These are phyloP conservation scores for Prunus armeniaca DNA, from an alignment of 306 rosid species.

Conservation along the genomic window DNA sequence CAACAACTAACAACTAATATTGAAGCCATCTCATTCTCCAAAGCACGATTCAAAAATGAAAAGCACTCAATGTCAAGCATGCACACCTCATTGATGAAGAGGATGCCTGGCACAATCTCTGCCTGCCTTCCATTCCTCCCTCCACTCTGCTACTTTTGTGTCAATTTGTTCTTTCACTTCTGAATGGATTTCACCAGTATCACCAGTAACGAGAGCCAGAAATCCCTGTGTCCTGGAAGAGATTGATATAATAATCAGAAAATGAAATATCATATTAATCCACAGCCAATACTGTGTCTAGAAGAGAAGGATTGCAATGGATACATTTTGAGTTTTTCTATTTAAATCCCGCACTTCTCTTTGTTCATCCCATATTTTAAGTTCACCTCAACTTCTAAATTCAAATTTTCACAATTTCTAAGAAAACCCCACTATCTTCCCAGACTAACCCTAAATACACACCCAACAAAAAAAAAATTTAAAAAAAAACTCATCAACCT, in stretches of 20 bases:
- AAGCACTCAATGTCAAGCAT: conserved; percentile 98
- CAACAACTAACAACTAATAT: conserved; percentile 63
- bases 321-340: not conserved
- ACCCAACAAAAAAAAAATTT: too few species aligned
- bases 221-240: conserved; percentile 89
- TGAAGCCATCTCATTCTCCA: conserved; percentile 98
- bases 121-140: conserved; percentile 91
- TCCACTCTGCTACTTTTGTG: conserved; percentile 99
- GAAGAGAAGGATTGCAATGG: not conserved
- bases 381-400: too few species aligned
- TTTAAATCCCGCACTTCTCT: too few species aligned
- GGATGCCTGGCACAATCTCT: conserved; percentile 94
- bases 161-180: conserved; percentile 98
- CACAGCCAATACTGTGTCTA: not conserved
- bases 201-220: conserved; percentile 94
- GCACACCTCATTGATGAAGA: conserved; percentile 95
- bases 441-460: too few species aligned
- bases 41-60: conserved; percentile 86
- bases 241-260: conserved; percentile 15
- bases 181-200: conserved; percentile 95
- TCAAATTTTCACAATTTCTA: too few species aligned
- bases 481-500: too few species aligned
- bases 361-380: too few species aligned
- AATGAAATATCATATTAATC: not conserved
- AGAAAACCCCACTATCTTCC: too few species aligned